phyloP scores from a whole-genome alignment of 2,329 filamentous ascomycete genomes.

The Exophiala calicioides region DNA sequence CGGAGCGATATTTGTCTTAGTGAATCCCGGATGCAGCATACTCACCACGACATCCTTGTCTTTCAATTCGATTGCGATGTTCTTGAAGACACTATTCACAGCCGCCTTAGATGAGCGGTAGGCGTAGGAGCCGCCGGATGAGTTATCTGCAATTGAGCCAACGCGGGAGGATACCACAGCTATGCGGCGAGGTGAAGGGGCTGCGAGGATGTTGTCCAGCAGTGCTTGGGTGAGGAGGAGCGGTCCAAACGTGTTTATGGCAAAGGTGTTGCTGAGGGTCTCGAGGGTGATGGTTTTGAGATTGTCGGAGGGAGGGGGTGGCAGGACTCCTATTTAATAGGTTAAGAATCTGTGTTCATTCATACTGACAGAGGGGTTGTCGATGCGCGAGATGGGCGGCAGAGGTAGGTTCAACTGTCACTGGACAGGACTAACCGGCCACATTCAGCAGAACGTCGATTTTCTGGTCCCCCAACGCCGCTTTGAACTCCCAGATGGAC shows the following conservation, averaged over 20 bases:
- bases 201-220: conserved; percentile 42
- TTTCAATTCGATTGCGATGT: conserved; percentile 45
- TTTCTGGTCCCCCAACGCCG: conserved; percentile 17
- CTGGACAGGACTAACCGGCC: conserved; percentile 18
- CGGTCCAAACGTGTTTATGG: conserved; percentile 49
- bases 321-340: conserved; percentile 36
- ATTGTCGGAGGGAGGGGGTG: conserved; percentile 36
- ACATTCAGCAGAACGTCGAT: conserved; percentile 30
- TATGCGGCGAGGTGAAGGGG: conserved; percentile 37
- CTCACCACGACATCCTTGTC: conserved; percentile 44
- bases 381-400: too few relatives aligned
- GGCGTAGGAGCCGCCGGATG: conserved; percentile 45
- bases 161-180: conserved; percentile 48
- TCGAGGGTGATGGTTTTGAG: conserved; percentile 32
- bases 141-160: conserved; percentile 47
- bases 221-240: conserved; percentile 49
- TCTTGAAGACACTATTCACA: conserved; percentile 48
- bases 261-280: conserved; percentile 39
- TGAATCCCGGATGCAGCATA: conserved; percentile 48
- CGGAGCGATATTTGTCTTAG: conserved; percentile 41
- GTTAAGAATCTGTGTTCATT: conserved; percentile 1
- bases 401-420: too few relatives aligned
- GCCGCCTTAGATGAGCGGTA: conserved; percentile 50
- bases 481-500: conserved; percentile 28
- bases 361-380: background rate